phyloP scores from a whole-genome alignment of 176 grass and related monocot species.

The Lolium multiflorum region DNA sequence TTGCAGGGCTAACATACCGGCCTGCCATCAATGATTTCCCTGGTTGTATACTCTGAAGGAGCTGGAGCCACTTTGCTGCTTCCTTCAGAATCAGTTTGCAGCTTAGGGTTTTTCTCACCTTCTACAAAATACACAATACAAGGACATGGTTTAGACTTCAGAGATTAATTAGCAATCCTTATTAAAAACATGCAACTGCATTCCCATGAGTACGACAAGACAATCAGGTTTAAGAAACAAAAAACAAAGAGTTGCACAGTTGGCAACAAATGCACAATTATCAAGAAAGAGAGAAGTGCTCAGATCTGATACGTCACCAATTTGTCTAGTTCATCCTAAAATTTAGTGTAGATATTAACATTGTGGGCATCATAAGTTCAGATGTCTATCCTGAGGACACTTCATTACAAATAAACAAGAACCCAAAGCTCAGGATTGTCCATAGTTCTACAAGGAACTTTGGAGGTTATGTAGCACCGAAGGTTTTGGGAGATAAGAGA shows the following conservation, averaged over 20 bases:
- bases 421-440: background rate
- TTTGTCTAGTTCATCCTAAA: background rate
- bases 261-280: slow-evolving; percentile 1
- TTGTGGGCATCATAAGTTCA: background rate
- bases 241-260: background rate
- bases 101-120: slow-evolving; percentile 29
- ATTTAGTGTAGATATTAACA: slow-evolving; percentile 14
- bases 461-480: background rate
- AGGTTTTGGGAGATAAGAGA: background rate
- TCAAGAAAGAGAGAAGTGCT: background rate
- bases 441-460: background rate
- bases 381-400: background rate
- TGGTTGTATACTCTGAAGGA: slow-evolving; percentile 59
- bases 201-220: background rate
- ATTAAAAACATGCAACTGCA: background rate
- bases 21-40: slow-evolving; percentile 74
- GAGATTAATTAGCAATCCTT: background rate
- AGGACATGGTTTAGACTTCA: slow-evolving; percentile 11
- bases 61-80: slow-evolving; percentile 43
- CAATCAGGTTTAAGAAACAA: slow-evolving; percentile 13
- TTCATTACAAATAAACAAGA: slow-evolving; percentile 15
- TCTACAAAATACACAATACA: slow-evolving; percentile 36
- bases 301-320: background rate
- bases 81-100: slow-evolving; percentile 38
- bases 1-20: slow-evolving; percentile 38